phyloP scores from a whole-genome alignment of 108 stramenopile species.

The Skeletonema costatum region DNA sequence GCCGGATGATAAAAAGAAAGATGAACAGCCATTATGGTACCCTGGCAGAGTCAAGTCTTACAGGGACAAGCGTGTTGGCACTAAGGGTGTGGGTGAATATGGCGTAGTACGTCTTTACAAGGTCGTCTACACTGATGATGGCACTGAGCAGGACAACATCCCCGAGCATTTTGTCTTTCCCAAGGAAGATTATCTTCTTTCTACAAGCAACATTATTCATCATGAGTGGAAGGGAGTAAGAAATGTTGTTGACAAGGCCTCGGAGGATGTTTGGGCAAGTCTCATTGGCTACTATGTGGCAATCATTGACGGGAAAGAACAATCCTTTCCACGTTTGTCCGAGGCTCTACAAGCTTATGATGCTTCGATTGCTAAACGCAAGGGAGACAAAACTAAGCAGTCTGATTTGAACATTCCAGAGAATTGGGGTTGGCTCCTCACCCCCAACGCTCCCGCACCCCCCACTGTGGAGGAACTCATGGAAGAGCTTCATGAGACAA shows the following conservation, averaged over 20 bases:
- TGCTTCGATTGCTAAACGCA: constrained; percentile 5
- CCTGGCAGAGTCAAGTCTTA: neutral
- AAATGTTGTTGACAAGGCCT: constrained; percentile 3
- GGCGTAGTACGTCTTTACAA: constrained; percentile 4
- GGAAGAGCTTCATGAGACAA: neutral
- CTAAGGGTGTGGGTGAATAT: neutral
- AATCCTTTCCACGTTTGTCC: constrained; percentile 6
- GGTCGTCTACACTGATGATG: constrained; percentile 1
- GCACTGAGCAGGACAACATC: constrained; percentile 8
- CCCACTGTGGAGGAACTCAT: neutral
- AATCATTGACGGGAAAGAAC: constrained; percentile 8
- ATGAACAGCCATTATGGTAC: neutral
- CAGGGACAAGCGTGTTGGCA: neutral
- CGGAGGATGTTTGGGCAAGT: constrained; percentile 21
- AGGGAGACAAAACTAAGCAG: constrained; percentile 7
- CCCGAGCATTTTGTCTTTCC: constrained; percentile 10
- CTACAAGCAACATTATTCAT: neutral
- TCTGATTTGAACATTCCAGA: constrained; percentile 18
- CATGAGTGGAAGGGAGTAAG: constrained; percentile 17
- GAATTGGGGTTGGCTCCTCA: constrained; percentile 13
- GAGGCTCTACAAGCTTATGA: constrained; percentile 21
- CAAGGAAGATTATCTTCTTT: constrained; percentile 26
- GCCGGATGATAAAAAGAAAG: neutral
- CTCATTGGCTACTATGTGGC: constrained; percentile 12
- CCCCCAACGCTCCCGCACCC: neutral